Percentiles rank a stretch among this genome's conserved stretches.
These are phyloP conservation scores for Termitomyces sp. DNA, from an alignment of 768 basidiomycete genomes.

Conservation along the genomic window DNA sequence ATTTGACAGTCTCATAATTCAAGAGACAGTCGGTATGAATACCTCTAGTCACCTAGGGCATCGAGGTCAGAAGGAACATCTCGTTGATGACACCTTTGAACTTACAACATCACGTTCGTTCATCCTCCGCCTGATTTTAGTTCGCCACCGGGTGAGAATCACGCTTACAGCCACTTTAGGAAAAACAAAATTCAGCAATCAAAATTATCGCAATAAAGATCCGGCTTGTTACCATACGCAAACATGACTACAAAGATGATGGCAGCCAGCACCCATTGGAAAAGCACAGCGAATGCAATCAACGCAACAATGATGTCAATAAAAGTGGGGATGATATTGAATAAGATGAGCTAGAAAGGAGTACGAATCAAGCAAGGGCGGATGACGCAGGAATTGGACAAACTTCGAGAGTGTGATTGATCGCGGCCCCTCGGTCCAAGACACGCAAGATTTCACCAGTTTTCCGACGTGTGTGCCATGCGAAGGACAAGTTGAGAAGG, in stretches of 20 bases:
- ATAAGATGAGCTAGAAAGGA: constrained; percentile 62
- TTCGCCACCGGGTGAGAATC: constrained; percentile 70
- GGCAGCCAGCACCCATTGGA: constrained; percentile 65
- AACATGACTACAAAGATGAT: constrained; percentile 74
- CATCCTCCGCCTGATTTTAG: constrained; percentile 73
- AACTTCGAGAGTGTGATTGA: constrained; percentile 79
- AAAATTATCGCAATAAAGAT: background rate
- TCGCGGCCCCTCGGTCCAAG: constrained; percentile 79
- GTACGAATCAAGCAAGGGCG: background rate
- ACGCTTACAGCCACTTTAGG: constrained; percentile 44
- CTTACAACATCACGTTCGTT: constrained; percentile 78
- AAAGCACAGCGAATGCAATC: constrained; percentile 58
- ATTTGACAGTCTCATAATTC: constrained; percentile 86
- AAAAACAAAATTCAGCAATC: constrained; percentile 10
- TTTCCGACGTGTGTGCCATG: constrained; percentile 79
- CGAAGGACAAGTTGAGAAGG: constrained; percentile 80
- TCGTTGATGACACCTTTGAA: constrained; percentile 6
- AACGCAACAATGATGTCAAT: constrained; percentile 77
- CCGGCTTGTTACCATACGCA: constrained; percentile 61
- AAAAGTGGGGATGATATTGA: constrained; percentile 80
- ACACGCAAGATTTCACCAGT: constrained; percentile 86
- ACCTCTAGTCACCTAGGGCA: constrained; percentile 64
- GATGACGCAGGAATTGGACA: constrained; percentile 7
- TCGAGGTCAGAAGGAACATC: constrained; percentile 2
- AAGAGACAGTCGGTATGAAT: constrained; percentile 82